These are phyloP conservation scores for Garcia nutans DNA, from an alignment of 345 rosid genomes.

Conservation along the genomic window DNA sequence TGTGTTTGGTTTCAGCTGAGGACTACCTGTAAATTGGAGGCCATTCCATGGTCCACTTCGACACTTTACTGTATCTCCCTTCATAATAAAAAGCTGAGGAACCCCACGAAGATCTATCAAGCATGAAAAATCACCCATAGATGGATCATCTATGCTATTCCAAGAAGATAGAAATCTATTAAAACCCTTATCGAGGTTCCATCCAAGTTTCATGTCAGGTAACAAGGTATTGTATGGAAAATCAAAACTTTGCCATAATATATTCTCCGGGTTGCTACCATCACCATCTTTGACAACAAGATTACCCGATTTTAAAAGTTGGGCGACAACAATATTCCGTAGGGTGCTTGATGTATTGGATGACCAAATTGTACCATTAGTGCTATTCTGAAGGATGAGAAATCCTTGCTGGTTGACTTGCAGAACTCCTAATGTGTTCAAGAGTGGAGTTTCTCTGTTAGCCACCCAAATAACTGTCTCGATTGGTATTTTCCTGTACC, in stretches of 20 bases:
- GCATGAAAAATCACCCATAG: conserved; percentile 14
- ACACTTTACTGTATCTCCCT: not conserved
- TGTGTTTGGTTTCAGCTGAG: not conserved
- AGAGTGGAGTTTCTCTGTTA: conserved; percentile 11
- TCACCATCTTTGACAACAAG: conserved; percentile 6
- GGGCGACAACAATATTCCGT: not conserved
- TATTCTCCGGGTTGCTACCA: not conserved
- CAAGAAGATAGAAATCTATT: conserved; percentile 16
- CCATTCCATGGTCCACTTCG: conserved; percentile 38
- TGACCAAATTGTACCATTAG: conserved; percentile 11
- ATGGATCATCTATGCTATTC: conserved; percentile 23
- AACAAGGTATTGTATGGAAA: conserved; percentile 12
- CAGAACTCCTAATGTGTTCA: not conserved
- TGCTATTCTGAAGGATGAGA: conserved; percentile 6
- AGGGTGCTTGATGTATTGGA: not conserved
- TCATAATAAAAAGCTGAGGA: conserved; percentile 13
- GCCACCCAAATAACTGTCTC: conserved; percentile 22
- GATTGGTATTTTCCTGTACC: conserved; percentile 17
- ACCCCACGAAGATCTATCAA: conserved; percentile 19
- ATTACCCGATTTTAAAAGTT: conserved; percentile 18
- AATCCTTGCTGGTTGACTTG: not conserved
- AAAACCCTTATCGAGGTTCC: conserved; percentile 1
- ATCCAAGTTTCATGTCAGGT: conserved; percentile 17
- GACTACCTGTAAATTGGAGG: conserved; percentile 14
- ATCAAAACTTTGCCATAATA: conserved; percentile 18